A percentile compares a stretch with the other conserved stretches of the same genome.
Evolutionary conservation across 1,284 basidiomycete species (phyloP).

Genomic region (Cryptococcus depauperatus): DNA sequence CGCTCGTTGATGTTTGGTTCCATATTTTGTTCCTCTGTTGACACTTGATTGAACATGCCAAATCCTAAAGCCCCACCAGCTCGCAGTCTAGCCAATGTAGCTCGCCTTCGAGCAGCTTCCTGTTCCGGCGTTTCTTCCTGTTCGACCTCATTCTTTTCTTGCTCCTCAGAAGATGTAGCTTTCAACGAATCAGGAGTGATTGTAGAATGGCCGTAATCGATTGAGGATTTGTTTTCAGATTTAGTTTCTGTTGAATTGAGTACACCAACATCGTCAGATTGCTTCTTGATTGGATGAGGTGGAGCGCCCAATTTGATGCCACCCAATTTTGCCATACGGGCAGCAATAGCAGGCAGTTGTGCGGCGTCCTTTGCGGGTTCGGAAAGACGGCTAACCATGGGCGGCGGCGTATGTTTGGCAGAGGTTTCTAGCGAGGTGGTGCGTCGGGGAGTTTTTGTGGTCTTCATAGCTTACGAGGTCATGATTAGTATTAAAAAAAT

Average conservation of each 20-base stretch:
- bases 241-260: background rate
- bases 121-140: slow-evolving; percentile 41
- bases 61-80: slow-evolving; percentile 40
- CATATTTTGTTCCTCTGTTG: slow-evolving; percentile 9
- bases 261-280: slow-evolving; percentile 2
- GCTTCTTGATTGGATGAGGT: slow-evolving; percentile 21
- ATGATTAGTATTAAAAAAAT: too few relatives aligned
- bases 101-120: slow-evolving; percentile 37
- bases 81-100: slow-evolving; percentile 39
- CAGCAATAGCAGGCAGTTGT: slow-evolving; percentile 70
- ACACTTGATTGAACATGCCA: slow-evolving; percentile 38
- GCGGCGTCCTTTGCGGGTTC: slow-evolving; percentile 52
- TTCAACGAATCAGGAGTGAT: slow-evolving; percentile 5
- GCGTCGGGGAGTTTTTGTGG: too few relatives aligned
- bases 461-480: too few relatives aligned
- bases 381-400: background rate
- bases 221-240: slow-evolving; percentile 3
- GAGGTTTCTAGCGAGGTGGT: too few relatives aligned
- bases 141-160: background rate
- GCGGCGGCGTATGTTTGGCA: too few relatives aligned
- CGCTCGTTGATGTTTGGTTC: slow-evolving; percentile 12
- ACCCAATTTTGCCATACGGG: slow-evolving; percentile 79
- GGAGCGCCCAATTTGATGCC: slow-evolving; percentile 68
- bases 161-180: background rate
- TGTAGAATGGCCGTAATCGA: slow-evolving; percentile 5